Evolutionary conservation across 495 filamentous ascomycete species (phyloP), one percentile per base, ranked within the genome.

Genomic region (Parathielavia appendiculata): DNA sequence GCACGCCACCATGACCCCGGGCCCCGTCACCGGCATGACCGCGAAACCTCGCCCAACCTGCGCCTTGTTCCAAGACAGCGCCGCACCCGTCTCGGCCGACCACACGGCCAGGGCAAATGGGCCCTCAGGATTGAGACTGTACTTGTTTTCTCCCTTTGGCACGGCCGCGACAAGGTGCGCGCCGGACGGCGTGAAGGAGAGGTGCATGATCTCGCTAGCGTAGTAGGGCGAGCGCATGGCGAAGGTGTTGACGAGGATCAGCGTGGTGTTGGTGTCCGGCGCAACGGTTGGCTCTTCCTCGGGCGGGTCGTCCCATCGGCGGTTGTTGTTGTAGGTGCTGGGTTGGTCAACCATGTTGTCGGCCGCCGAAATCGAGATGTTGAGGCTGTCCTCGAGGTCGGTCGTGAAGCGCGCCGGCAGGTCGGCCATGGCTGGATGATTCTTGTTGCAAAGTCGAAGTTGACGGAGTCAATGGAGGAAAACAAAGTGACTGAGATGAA

Each of bases 281-380:
- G 50, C 53, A 1, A 32, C 22, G 30, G 6, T 20, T 4, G 55
- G 62, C 8, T 61, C 45, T 6, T 61, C 57, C 17, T 61, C 60
- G 7, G 66, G 66, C 9, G 66, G 66, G 53, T 68, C 66, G 56
- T 68, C 66, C 66, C 66, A 68, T 52, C 58, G 47, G 20, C 66
- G 13, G 1, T 38, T 32, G 39, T 17, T 23, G 51, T 46, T 59
- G 45, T 11, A 46, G 14, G 50, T 45, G 58, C 59, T 64, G 23
- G 14, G 41, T 5, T 19, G 39, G 39, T 55, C 52, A 0, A 23
- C 5, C 4, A 23, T 19, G 16, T 39, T n/a, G 40, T 19, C 17
- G 6, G 26, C 17, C 23, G 51, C n/a, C 14, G 35, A 51, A 16
- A n/a, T 39, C 19, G 17, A 1, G 17, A 16, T 6, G n/a, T 19